Percentiles rank a stretch among this genome's conserved stretches.
Conservation (phyloP, 2,329 filamentous ascomycete genomes). For the Aspergillus sp. region DNA sequence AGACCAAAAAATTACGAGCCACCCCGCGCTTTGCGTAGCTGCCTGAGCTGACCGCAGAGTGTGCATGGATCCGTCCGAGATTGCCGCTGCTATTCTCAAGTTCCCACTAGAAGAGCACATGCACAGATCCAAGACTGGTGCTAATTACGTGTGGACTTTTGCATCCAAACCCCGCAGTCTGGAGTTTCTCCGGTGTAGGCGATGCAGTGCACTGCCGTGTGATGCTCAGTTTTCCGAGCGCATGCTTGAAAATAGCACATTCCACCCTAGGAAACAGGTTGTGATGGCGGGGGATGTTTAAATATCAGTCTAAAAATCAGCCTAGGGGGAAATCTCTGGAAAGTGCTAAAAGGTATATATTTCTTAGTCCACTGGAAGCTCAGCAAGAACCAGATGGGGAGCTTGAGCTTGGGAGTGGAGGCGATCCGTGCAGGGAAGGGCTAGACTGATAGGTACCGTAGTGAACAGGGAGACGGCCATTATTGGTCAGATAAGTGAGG, state of each 20-base stretch:
- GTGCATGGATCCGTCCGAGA: background rate
- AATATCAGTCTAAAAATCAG: too few relatives aligned
- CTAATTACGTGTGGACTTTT: background rate
- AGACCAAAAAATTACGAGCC: background rate
- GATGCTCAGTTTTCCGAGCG: too few relatives aligned
- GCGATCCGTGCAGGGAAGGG: background rate
- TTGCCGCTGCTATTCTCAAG: background rate
- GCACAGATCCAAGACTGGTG: background rate
- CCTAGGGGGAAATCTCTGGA: too few relatives aligned
- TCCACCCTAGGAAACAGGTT: too few relatives aligned
- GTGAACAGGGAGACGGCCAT: background rate
- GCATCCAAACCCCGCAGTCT: background rate
- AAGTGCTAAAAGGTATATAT: background rate
- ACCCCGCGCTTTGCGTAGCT: constrained; percentile 1
- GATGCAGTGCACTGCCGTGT: background rate
- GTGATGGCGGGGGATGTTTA: too few relatives aligned
- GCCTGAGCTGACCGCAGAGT: background rate
- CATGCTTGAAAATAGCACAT: too few relatives aligned
- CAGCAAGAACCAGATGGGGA: background rate
- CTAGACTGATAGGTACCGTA: background rate
- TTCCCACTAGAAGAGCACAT: background rate
- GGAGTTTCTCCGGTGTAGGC: background rate
- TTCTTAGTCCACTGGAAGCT: background rate
- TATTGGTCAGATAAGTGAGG: background rate
- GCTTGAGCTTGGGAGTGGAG: background rate